A percentile compares a stretch with the other conserved stretches of the same genome.
These are phyloP conservation scores for Populus pruinosa DNA, from an alignment of 345 rosid species.

Conservation along the genomic window DNA sequence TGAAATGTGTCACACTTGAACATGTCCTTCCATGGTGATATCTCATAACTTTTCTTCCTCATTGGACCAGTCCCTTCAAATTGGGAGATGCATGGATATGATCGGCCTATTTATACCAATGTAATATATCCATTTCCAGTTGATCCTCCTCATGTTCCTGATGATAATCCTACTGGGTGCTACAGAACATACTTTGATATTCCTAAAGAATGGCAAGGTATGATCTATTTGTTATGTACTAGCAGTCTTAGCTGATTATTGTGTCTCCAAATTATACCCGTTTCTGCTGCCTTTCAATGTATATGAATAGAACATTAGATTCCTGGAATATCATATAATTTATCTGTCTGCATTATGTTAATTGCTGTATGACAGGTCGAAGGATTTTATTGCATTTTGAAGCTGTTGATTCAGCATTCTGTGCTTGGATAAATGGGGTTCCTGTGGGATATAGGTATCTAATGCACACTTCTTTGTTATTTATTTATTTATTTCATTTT, in stretches of 20 bases:
- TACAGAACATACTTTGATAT: constrained; percentile 77
- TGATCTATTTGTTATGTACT: constrained; percentile 14
- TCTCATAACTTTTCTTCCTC: constrained; percentile 22
- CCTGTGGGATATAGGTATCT: constrained; percentile 87
- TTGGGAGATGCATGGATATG: constrained; percentile 98
- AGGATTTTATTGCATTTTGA: constrained; percentile 94
- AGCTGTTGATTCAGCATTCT: constrained; percentile 96
- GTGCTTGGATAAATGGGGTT: constrained; percentile 83
- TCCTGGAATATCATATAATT: background rate
- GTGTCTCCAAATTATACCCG: background rate
- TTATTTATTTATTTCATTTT: no score
- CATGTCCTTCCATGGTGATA: background rate
- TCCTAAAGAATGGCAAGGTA: constrained; percentile 89
- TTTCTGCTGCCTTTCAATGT: background rate
- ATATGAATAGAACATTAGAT: background rate
- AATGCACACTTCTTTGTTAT: background rate
- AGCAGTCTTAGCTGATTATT: constrained; percentile 6
- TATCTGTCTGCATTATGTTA: background rate
- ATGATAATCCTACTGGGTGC: constrained; percentile 90
- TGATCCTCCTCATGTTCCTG: constrained; percentile 80
- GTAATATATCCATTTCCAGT: constrained; percentile 63
- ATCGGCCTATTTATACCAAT: constrained; percentile 88
- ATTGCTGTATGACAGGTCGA: constrained; percentile 55
- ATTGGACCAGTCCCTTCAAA: constrained; percentile 88
- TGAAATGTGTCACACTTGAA: background rate